Base-by-base conservation (phyloP, 805 yeast species). In the Komagataella populi region DNA sequence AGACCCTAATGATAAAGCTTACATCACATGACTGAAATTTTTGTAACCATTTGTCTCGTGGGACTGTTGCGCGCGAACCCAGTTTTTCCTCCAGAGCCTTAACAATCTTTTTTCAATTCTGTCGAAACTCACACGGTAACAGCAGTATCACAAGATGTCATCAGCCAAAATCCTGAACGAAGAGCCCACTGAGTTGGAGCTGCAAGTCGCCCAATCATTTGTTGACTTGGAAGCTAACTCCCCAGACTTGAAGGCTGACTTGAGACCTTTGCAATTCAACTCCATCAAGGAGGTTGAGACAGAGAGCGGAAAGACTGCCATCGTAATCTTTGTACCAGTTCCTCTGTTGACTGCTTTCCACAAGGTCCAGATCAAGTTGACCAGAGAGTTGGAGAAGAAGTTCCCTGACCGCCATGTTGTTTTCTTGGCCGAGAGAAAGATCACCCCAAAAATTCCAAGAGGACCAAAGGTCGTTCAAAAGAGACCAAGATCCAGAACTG, bases 401-500 rank as follows among this genome's bases (percentile, higher is more conserved):
- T 93, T 91, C 90, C 95, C 97, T 73, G 99, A 91, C 83, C 87
- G 96, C 76, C 97, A 93, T 75, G 96, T 91, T 75, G 91, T 93
- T 67, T 88, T 91, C 88, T 84, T 91, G 72, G 98, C 97, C 71
- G 98, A 91, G 83, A 88, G 99, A 81, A 88, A 96, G 80, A 93
- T 91, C 79, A 82, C 93, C 72, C 96, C 98, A 79, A 91, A 88
- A 83, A 97, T 98, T 74, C 87, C 95, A 69, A 89, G 98, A 80
- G 78, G 83, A 70, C 80, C 96, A 57, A 87, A 89, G 82, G 87
- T 84, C 75, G 76, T 73, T 68, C 99, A 93, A 81, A 90, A 93
- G 90, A 90, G 99, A 83, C 99, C 99, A 75, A 88, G 96, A 81
- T 90, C 98, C 68, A 89, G 99, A 86, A 91, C 99, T 70, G 82